These are phyloP conservation scores for Gossypium mustelinum DNA, from an alignment of 345 rosid species.

Conservation along the genomic window DNA sequence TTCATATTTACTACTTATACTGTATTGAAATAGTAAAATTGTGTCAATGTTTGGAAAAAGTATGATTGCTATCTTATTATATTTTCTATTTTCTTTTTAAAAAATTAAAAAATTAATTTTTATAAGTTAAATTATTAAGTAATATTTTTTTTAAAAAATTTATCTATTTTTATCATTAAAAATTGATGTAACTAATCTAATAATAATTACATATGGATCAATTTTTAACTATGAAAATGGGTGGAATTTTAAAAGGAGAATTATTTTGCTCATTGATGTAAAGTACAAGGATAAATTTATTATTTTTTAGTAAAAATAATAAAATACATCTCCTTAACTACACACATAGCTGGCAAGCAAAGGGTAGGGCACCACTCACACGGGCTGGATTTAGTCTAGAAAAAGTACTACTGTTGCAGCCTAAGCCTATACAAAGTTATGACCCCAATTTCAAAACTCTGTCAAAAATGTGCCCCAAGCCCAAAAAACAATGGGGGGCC, in stretches of 20 bases:
- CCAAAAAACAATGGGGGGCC: constrained; percentile 3
- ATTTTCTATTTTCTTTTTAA: background rate
- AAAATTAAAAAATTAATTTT: no score
- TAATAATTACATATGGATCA: accelerated
- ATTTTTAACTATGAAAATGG: no score
- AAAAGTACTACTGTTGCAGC: background rate
- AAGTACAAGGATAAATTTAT: no score
- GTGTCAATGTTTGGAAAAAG: background rate
- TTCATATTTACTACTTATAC: background rate
- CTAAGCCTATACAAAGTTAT: background rate
- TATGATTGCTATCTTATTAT: no score
- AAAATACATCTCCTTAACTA: background rate
- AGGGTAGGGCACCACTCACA: background rate
- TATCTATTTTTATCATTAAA: no score
- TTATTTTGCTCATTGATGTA: no score
- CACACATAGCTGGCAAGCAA: background rate
- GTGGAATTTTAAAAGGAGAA: no score
- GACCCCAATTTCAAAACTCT: background rate
- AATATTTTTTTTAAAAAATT: no score
- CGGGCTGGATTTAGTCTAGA: constrained; percentile 3
- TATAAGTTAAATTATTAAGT: no score
- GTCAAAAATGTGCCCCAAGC: background rate
- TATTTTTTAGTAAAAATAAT: no score
- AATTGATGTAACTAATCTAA: no score
- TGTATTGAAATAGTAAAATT: background rate